Conservation (phyloP, 2,329 filamentous ascomycete species). For the Xylariales sp. region DNA sequence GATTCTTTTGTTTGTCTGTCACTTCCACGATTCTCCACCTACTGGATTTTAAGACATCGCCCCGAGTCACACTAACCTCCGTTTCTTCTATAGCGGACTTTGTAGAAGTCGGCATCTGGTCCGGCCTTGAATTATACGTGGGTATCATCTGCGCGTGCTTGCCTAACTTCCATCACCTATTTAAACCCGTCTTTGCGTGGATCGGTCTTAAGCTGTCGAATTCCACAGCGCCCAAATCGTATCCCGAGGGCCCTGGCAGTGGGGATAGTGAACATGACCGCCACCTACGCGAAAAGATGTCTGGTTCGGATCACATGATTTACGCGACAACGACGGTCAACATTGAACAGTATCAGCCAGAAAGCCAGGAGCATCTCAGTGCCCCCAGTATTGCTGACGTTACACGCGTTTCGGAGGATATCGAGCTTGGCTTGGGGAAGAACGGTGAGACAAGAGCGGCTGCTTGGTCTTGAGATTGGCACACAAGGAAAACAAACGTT, state of each 20-base stretch:
- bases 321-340: too few relatives aligned
- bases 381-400: too few relatives aligned
- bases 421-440: too few relatives aligned
- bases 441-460: too few relatives aligned
- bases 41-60: too few relatives aligned
- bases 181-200: constrained; percentile 41
- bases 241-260: background rate
- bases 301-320: background rate
- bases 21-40: background rate
- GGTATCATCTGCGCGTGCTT: constrained; percentile 51
- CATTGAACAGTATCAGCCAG: too few relatives aligned
- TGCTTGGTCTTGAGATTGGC: too few relatives aligned
- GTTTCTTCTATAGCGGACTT: constrained; percentile 43
- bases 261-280: background rate
- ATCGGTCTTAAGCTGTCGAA: constrained; percentile 3
- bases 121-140: constrained; percentile 51
- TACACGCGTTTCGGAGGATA: too few relatives aligned
- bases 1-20: too few relatives aligned
- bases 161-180: constrained; percentile 44
- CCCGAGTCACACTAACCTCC: background rate
- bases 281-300: background rate
- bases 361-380: too few relatives aligned
- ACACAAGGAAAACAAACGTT: too few relatives aligned
- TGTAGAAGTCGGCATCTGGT: constrained; percentile 49
- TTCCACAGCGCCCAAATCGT: background rate